Base-by-base conservation (phyloP, 257 asterid species). In the Nicotiana tomentosiformis region DNA sequence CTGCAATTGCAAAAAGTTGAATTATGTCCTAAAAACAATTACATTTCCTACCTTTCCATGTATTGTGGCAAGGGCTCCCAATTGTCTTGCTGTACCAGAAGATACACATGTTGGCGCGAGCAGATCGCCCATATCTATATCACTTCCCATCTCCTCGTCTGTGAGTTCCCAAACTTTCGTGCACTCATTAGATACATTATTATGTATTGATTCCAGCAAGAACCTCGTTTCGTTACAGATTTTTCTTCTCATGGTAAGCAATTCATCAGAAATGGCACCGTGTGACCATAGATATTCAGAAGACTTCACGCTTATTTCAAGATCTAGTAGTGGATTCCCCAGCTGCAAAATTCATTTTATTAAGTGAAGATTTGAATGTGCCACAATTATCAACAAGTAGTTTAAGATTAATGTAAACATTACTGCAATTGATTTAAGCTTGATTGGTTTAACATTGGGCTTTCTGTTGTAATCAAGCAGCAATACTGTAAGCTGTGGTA, bases 361-460 rank as follows among this genome's bases (percentile, higher is more conserved):
- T 17, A 1, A 37, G 1, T 0, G 2, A 9, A 64, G 30, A 46
- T 57, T 62, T 1, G 39, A 62, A 39, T 14, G 3, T 80, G 10
- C 5, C 15, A 58, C 32, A 1, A 60, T 4, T 64, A 12, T 23
- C 8, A 72, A 14, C 6, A 62, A 9, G 3, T 16, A 58, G 37
- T 30, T 77, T 30, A 65, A 61, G 58, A 32, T 66, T 30, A 79
- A 29, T 61, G 33, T 58, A 3, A 20, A 60, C 17, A 65, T 83
- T 78, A 86, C 89, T 33, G 82, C 85, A 67, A 86, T 84, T 10
- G 85, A 84, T 81, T 84, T 84, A 49, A 86, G 87, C 46, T 84
- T 86, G 83, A 84, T 84, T 8, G 87, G 85, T 37, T 10, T 84
- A 60, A 66, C 56, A 6, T 84, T 69, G 20, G 67, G 82, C 18